Evolutionary conservation across 352 stramenopile species (phyloP), one percentile per base, ranked within the genome.

Genomic region (Pythium myriotylum): DNA sequence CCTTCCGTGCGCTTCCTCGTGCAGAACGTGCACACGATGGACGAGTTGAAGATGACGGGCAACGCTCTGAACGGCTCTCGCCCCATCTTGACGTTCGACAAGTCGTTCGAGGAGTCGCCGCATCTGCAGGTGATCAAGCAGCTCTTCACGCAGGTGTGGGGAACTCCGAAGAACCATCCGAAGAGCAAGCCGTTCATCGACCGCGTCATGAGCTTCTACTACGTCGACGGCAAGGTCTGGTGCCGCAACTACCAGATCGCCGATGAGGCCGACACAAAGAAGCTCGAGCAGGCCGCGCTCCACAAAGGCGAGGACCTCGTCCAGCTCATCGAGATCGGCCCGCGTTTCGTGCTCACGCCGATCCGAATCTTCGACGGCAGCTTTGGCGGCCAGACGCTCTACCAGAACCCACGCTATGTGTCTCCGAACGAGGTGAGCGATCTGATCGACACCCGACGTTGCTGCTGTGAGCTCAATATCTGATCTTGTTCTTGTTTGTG

Each of bases 101-200:
- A 92, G 49, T 73, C 80, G 12, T 98, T 98, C 59, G 90, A 98
- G 49, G 72, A 82, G 16, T 49, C 63, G 39, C 92, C 94, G 37
- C 94, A 99, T 71, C 78, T 98, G 43, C 87, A 97, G 72, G 72
- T 99, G 37, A 84, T 99, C 43, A 99, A 99, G 75, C 88, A 98
- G 64, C 74, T 99, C 1, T 97, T 99, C 62, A 93, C 90, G 33
- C 95, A 96, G 69, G 83, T 94, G 41, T 95, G 84, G 89, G 97
- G 95, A n/a, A 99, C 95, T 29, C 97, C 97, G 4, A 92, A 97
- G 53, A 96, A 96, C 24, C 98, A 99, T 81, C 97, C 97, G 7
- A 99, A 99, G 86, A 98, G 88, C 81, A 99, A 99, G 78, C 98
- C 97, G 19, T 99, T 99, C 80, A 97, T 99, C 54, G 98, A 99